Evolutionary conservation across 2,329 filamentous ascomycete species (phyloP), one percentile per base, ranked within the genome.

Genomic region (Talaromyces funiculosus): DNA sequence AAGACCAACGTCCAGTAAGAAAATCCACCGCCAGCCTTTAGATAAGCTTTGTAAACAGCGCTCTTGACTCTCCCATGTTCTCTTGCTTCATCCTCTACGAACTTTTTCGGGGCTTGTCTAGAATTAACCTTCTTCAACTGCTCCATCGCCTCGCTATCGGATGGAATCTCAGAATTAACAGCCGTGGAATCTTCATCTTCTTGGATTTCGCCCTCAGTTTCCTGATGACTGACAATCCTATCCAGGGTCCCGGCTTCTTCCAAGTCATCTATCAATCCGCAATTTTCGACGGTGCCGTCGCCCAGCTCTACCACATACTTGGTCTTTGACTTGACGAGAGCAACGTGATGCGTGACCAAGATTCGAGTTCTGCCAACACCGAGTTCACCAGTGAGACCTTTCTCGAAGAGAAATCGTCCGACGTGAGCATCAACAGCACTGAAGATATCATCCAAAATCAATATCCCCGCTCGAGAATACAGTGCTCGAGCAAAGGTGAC

Each of bases 391-490:
- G 83, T 86, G 2, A 93, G 78, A 63, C 87, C 91, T 60, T 90
- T 82, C 64, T 92, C 88, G 65, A 90, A 91, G 53, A 93, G 86
- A 67, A 90, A 88, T 29, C 88, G 84, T 16, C 90, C 90, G 31
- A 92, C 90, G 68, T 92, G 89, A 3, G 89, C 87, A 72, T 95
- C 90, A 8, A 94, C 85, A 9, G 90, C 78, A 69, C 87, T 90
- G 72, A 95, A 92, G 42, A 93, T 90, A 68, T 95, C 90, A 71
- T 95, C 90, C 67, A 94, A 80, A 18, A 94, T 78, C 4, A 95
- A 77, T 63, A 92, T 86, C 0, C 88, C 86, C 0, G 89, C 89
- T 14, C 90, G 81, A 1, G 89, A 92, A 72, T 94, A 94, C 18
- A 94, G 79, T 0, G 90, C 90, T 51, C 90, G 81, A 1, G 90